Evolutionary conservation across 2,329 filamentous ascomycete genomes (phyloP).

Genomic region (Cladosporium cucumerinum): DNA sequence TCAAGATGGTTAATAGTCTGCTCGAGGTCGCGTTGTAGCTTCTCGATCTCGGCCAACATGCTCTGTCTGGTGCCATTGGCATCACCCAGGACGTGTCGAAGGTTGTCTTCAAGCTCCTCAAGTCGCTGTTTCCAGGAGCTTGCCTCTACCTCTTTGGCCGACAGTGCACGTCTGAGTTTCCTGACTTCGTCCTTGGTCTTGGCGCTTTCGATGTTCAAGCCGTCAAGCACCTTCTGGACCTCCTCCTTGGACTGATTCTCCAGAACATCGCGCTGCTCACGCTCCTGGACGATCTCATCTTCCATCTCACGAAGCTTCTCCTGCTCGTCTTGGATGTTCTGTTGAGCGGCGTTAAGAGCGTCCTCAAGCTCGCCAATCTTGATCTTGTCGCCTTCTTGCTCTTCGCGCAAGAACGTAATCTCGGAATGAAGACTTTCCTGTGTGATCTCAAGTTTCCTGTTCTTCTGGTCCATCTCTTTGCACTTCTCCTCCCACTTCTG

Average conservation of each 20-base stretch:
- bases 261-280: constrained; percentile 80
- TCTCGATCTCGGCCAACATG: constrained; percentile 76
- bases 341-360: constrained; percentile 72
- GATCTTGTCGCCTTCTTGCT: constrained; percentile 97
- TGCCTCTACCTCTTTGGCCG: constrained; percentile 80
- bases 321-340: constrained; percentile 77
- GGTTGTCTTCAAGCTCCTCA: constrained; percentile 82
- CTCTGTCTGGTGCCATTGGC: constrained; percentile 81
- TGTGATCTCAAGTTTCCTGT: constrained; percentile 81
- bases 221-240: constrained; percentile 87
- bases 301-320: constrained; percentile 57
- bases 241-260: constrained; percentile 90
- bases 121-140: constrained; percentile 87
- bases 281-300: constrained; percentile 71
- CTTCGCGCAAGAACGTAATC: constrained; percentile 90
- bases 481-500: constrained; percentile 82
- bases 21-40: constrained; percentile 84
- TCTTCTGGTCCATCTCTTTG: constrained; percentile 80
- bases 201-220: constrained; percentile 81
- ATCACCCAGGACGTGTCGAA: constrained; percentile 83
- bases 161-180: constrained; percentile 76
- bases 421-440: constrained; percentile 90
- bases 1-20: constrained; percentile 80
- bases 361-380: constrained; percentile 92
- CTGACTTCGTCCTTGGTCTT: constrained; percentile 82